phyloP scores from a whole-genome alignment of 371 early-diverging fungal species.

The Rhizopus arrhizus region DNA sequence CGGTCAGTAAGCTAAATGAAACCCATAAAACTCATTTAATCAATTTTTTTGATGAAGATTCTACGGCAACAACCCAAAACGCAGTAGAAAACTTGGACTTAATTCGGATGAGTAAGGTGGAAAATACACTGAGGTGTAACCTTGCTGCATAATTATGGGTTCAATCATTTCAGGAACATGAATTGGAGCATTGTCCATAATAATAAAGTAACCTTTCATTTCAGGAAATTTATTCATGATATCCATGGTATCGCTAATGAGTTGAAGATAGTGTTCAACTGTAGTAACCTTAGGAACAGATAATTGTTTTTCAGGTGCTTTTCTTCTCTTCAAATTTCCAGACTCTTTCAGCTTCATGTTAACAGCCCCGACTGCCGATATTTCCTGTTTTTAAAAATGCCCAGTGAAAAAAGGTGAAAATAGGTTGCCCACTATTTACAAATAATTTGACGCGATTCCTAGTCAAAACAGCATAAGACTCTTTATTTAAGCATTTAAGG shows the following conservation, averaged over 20 bases:
- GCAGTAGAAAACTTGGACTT: slow-evolving; percentile 21
- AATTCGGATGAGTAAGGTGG: slow-evolving; percentile 20
- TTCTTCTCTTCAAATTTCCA: slow-evolving; percentile 26
- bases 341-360: slow-evolving; percentile 28
- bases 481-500: slow-evolving; percentile 25
- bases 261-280: slow-evolving; percentile 21
- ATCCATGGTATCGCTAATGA: slow-evolving; percentile 23
- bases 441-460: slow-evolving; percentile 25
- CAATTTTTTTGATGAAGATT: slow-evolving; percentile 22
- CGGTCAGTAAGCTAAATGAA: slow-evolving; percentile 22
- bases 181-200: slow-evolving; percentile 22
- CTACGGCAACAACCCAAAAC: slow-evolving; percentile 24
- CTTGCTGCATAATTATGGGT: background rate
- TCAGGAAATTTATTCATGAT: slow-evolving; percentile 18
- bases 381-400: slow-evolving; percentile 6
- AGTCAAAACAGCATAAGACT: slow-evolving; percentile 22
- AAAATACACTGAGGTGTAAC: slow-evolving; percentile 1
- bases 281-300: slow-evolving; percentile 28
- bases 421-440: slow-evolving; percentile 23
- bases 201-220: slow-evolving; percentile 7
- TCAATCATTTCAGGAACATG: slow-evolving; percentile 25
- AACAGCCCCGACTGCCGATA: slow-evolving; percentile 19
- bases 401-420: slow-evolving; percentile 16
- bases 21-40: slow-evolving; percentile 24
- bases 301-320: slow-evolving; percentile 21